A percentile compares a stretch with the other conserved stretches of the same genome.
Conservation (phyloP, 2,329 filamentous ascomycete genomes). For the Stachybotrys chlorohalonatus region DNA sequence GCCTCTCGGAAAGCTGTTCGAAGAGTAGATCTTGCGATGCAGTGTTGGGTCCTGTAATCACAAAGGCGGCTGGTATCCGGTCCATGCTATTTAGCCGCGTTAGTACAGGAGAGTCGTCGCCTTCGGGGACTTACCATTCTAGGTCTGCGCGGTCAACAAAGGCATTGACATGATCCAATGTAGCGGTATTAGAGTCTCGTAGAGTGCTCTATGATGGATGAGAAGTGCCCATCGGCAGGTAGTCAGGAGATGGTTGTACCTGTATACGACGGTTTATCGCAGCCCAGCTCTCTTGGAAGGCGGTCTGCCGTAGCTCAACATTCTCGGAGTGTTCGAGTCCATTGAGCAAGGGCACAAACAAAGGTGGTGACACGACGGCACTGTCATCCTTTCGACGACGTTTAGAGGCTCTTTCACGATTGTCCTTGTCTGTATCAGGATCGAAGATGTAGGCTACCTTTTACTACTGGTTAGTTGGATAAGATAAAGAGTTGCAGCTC, state of each 20-base stretch:
- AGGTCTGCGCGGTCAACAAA: constrained; percentile 39
- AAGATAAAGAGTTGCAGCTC: not conserved
- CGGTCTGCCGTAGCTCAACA: constrained; percentile 43
- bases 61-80: constrained; percentile 59
- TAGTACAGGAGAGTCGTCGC: constrained; percentile 2
- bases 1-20: constrained; percentile 52
- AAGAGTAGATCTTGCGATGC: constrained; percentile 69
- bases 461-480: not conserved
- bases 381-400: constrained; percentile 33
- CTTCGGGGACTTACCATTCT: constrained; percentile 16
- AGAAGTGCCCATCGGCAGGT: not conserved
- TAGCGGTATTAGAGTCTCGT: constrained; percentile 51
- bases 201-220: constrained; percentile 37
- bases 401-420: constrained; percentile 40
- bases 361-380: constrained; percentile 9
- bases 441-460: constrained; percentile 57
- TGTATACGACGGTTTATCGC: constrained; percentile 55
- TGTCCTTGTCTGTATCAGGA: constrained; percentile 31
- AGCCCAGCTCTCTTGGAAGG: constrained; percentile 57
- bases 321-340: constrained; percentile 41
- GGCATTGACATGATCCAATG: constrained; percentile 45
- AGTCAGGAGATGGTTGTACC: constrained; percentile 11
- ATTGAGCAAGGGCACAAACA: constrained; percentile 45
- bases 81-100: constrained; percentile 19
- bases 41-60: constrained; percentile 71